Percentiles rank a stretch among this genome's conserved stretches.
phyloP scores from a whole-genome alignment of 2,329 filamentous ascomycete species.

The Thelonectria blattea region DNA sequence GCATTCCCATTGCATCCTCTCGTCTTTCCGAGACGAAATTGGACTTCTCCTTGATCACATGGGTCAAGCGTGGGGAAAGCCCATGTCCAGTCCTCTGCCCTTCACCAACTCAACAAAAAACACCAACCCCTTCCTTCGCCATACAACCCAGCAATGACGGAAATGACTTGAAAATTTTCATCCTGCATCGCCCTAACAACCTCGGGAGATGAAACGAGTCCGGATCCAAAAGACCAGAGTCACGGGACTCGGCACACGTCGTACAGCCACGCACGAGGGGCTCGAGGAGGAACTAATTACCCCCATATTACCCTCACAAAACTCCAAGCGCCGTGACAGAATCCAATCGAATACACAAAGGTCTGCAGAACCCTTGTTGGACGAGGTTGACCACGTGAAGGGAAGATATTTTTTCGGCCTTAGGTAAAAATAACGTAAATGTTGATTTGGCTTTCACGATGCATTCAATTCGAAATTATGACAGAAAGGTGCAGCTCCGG shows the following conservation, averaged over 20 bases:
- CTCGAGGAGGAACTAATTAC: constrained; percentile 11
- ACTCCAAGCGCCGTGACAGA: constrained; percentile 9
- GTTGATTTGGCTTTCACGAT: not conserved
- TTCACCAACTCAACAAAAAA: not conserved
- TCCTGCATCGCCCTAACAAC: not conserved
- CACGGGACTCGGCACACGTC: constrained; percentile 1
- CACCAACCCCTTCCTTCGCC: not conserved
- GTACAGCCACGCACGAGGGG: constrained; percentile 1
- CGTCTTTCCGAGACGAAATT: not conserved
- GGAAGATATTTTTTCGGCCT: not conserved
- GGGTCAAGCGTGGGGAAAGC: constrained; percentile 3
- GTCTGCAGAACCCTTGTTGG: not conserved
- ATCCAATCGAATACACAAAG: constrained; percentile 9
- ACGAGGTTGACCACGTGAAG: constrained; percentile 7
- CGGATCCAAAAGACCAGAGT: not conserved
- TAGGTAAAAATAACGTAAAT: constrained; percentile 18
- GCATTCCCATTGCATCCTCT: constrained; percentile 2
- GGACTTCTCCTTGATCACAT: not conserved
- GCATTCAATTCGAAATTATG: not conserved
- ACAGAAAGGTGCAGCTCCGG: not conserved
- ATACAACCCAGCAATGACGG: not conserved
- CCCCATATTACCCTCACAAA: constrained; percentile 20
- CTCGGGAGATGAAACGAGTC: not conserved
- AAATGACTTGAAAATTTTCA: not conserved
- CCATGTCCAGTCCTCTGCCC: not conserved